A percentile compares a stretch with the other conserved stretches of the same genome.
Conservation (phyloP, 805 yeast genomes). For the Komagataella phaffii region DNA sequence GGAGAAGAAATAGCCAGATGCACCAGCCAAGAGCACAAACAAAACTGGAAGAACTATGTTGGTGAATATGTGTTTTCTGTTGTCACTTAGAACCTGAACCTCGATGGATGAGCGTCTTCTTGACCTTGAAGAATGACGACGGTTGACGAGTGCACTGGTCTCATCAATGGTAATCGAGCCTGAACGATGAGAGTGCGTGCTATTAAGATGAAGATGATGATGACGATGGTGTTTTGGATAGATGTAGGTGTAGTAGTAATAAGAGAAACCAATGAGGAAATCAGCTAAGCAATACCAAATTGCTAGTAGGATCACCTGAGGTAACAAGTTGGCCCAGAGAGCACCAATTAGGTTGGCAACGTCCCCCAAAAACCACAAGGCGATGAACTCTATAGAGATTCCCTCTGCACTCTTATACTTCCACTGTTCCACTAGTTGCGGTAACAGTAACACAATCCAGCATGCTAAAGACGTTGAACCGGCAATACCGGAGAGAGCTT, state of each 20-base stretch:
- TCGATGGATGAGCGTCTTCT: slow-evolving; percentile 34
- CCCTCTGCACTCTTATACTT: slow-evolving; percentile 64
- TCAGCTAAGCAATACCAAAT: slow-evolving; percentile 72
- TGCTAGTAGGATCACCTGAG: slow-evolving; percentile 58
- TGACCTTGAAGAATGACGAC: slow-evolving; percentile 4
- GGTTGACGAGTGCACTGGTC: slow-evolving; percentile 18
- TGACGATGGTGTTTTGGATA: slow-evolving; percentile 21
- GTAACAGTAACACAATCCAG: slow-evolving; percentile 65
- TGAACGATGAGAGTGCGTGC: slow-evolving; percentile 3
- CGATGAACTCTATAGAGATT: slow-evolving; percentile 51
- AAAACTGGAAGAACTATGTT: slow-evolving; percentile 44
- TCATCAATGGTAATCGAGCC: slow-evolving; percentile 12
- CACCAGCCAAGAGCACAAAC: slow-evolving; percentile 52
- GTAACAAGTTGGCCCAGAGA: slow-evolving; percentile 54
- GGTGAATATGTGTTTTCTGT: slow-evolving; percentile 29
- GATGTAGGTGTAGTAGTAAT: slow-evolving; percentile 43
- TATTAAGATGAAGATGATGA: slow-evolving; percentile 7
- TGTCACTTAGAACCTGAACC: slow-evolving; percentile 34
- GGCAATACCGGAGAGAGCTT: slow-evolving; percentile 42
- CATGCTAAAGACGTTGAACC: slow-evolving; percentile 65
- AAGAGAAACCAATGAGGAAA: slow-evolving; percentile 35
- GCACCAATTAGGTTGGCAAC: slow-evolving; percentile 55
- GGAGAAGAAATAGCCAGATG: slow-evolving; percentile 42
- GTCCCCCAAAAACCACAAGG: slow-evolving; percentile 66
- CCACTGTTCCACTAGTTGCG: slow-evolving; percentile 77